phyloP scores from a whole-genome alignment of 2,329 filamentous ascomycete species.

The Aureobasidium mangrovei region DNA sequence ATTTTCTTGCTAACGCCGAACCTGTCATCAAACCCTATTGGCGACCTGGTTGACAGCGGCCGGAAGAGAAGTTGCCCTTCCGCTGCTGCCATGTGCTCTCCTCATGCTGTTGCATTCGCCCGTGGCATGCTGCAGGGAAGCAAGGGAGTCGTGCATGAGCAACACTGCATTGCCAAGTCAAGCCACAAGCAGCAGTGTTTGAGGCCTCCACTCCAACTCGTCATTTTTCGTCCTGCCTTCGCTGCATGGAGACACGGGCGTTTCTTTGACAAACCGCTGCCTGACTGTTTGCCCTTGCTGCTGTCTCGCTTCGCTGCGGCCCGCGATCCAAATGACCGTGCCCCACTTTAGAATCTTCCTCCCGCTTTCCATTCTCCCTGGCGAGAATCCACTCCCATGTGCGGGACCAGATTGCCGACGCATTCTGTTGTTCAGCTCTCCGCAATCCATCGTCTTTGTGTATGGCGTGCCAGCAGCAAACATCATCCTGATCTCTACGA shows the following conservation, averaged over 20 bases:
- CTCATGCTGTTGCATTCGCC: not conserved
- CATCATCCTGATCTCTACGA: too few species aligned
- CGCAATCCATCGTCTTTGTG: not conserved
- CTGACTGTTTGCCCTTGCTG: not conserved
- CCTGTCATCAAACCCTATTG: conserved; percentile 6
- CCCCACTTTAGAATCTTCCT: conserved; percentile 4
- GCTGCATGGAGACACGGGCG: not conserved
- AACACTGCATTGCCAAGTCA: conserved; percentile 7
- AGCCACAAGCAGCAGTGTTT: not conserved
- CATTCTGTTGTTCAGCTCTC: not conserved
- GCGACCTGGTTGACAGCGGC: not conserved
- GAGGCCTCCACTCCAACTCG: not conserved
- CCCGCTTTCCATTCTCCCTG: not conserved
- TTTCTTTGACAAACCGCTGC: not conserved
- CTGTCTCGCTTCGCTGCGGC: not conserved
- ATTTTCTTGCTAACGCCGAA: not conserved
- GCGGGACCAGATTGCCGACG: not conserved
- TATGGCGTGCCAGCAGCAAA: too few species aligned
- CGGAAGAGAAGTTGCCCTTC: not conserved
- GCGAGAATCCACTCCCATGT: conserved; percentile 2
- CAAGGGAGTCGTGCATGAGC: conserved; percentile 8
- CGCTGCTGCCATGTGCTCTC: conserved; percentile 4
- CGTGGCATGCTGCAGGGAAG: conserved; percentile 10
- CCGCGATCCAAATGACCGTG: not conserved
- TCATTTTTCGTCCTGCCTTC: not conserved